A percentile compares a stretch with the other conserved stretches of the same genome.
phyloP scores from a whole-genome alignment of 1,284 basidiomycete genomes.

The Moesziomyces sp. region DNA sequence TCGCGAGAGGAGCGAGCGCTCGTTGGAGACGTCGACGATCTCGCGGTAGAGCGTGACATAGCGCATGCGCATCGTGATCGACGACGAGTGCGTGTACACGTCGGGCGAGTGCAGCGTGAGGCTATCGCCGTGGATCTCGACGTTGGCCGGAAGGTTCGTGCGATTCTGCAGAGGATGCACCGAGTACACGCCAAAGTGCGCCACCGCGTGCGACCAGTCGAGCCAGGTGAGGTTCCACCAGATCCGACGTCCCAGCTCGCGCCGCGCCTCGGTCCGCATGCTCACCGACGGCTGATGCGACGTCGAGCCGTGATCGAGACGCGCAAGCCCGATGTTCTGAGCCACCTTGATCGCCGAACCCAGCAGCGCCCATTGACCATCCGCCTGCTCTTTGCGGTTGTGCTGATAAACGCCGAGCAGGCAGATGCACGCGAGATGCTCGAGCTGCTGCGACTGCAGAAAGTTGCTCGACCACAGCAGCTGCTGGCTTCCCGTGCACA shows the following conservation, averaged over 20 bases:
- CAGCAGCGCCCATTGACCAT: slow-evolving; percentile 59
- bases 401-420: slow-evolving; percentile 64
- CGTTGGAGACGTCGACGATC: slow-evolving; percentile 42
- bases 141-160: slow-evolving; percentile 56
- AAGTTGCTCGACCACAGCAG: slow-evolving; percentile 61
- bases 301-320: slow-evolving; percentile 34
- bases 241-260: slow-evolving; percentile 59
- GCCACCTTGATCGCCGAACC: slow-evolving; percentile 61
- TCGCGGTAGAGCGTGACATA: slow-evolving; percentile 49
- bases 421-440: slow-evolving; percentile 60
- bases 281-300: slow-evolving; percentile 12
- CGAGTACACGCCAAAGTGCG: slow-evolving; percentile 61
- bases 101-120: slow-evolving; percentile 35
- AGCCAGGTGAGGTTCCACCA: slow-evolving; percentile 64
- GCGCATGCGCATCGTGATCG: slow-evolving; percentile 42
- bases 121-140: slow-evolving; percentile 54
- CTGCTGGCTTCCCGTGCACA: slow-evolving; percentile 58
- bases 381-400: slow-evolving; percentile 60
- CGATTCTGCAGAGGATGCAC: slow-evolving; percentile 58
- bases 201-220: slow-evolving; percentile 60
- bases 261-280: slow-evolving; percentile 47
- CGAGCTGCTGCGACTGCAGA: slow-evolving; percentile 57
- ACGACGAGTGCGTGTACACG: slow-evolving; percentile 50
- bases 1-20: slow-evolving; percentile 21
- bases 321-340: slow-evolving; percentile 41